Base-by-base conservation (phyloP, 768 basidiomycete genomes). In the Dentipellis sp. region DNA sequence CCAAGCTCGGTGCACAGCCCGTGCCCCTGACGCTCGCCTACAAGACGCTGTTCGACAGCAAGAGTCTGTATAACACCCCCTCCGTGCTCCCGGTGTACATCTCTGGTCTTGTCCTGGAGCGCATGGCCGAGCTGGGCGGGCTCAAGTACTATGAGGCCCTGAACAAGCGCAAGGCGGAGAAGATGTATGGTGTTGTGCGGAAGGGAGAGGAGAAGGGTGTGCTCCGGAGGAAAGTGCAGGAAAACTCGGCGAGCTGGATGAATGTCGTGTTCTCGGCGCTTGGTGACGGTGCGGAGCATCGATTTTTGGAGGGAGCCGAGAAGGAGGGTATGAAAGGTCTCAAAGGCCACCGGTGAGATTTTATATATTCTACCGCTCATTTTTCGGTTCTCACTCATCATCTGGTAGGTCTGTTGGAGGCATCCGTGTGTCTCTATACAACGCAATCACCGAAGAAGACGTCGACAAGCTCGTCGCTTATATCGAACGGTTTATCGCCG, bases 51-150 rank as follows among this genome's bases (percentile, higher is more conserved):
- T 84, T 86, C 45, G 84, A 91, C 60, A 78, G 78, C 58, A 78
- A 75, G 65, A 91, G 83, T 63, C 71, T 97, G 71, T 86, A 91
- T 68, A 97, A 98, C 75, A 99, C 97, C 2, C 97, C 97, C 2
- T 83, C 93, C 0, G 88, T 91, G 61, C 82, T 98, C 68, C 69
- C 93, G 53, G 86, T 99, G 61, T 99, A 98, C 71, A 83, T 98
- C 59, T 77, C 88, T 2, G 88, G 87, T 3, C 75, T 98, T 53
- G 94, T 98, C 47, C 76, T 98, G 59, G 75, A 80, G 67, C 76
- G 86, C 56, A 84, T 84, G 69, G 70, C 78, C 63, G 71, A 73
- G 62, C 73, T 82, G 46, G 88, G 89, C 14, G 86, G 90, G 0
- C 65, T 92, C 55, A 61, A 71, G 59, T 80, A 83, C 62, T 84